Conservation (phyloP, 2,329 filamentous ascomycete genomes). For the Sarocladiaceae sp. region DNA sequence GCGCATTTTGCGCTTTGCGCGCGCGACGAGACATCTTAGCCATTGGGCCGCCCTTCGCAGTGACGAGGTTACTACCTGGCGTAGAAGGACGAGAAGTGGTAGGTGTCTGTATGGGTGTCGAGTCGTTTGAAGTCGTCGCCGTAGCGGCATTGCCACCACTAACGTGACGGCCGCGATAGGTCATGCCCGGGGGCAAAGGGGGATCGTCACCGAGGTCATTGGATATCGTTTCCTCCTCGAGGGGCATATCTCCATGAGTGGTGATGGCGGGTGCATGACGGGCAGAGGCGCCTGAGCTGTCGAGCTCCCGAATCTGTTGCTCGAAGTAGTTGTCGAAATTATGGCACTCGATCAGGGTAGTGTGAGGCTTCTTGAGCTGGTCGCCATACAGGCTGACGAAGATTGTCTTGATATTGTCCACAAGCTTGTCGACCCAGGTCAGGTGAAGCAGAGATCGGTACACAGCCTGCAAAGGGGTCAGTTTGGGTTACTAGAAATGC, state of each 20-base stretch:
- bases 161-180: slow-evolving; percentile 33
- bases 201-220: slow-evolving; percentile 20
- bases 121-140: slow-evolving; percentile 52
- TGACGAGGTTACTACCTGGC: slow-evolving; percentile 61
- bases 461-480: slow-evolving; percentile 62
- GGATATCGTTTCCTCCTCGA: slow-evolving; percentile 29
- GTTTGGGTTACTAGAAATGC: background rate
- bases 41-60: slow-evolving; percentile 69
- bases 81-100: slow-evolving; percentile 77
- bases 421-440: slow-evolving; percentile 93
- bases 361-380: slow-evolving; percentile 76
- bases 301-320: slow-evolving; percentile 82
- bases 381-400: slow-evolving; percentile 89
- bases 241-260: slow-evolving; percentile 23
- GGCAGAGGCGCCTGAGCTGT: slow-evolving; percentile 44
- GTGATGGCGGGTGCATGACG: slow-evolving; percentile 15
- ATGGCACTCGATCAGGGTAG: slow-evolving; percentile 70
- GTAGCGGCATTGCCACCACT: slow-evolving; percentile 24
- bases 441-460: slow-evolving; percentile 94
- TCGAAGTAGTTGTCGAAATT: slow-evolving; percentile 93
- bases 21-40: slow-evolving; percentile 77
- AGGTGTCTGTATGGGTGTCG: slow-evolving; percentile 66
- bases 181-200: slow-evolving; percentile 32
- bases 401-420: slow-evolving; percentile 90
- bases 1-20: slow-evolving; percentile 59